Base-by-base conservation (phyloP, 2,329 filamentous ascomycete genomes). In the Scortechinia acanthostroma region DNA sequence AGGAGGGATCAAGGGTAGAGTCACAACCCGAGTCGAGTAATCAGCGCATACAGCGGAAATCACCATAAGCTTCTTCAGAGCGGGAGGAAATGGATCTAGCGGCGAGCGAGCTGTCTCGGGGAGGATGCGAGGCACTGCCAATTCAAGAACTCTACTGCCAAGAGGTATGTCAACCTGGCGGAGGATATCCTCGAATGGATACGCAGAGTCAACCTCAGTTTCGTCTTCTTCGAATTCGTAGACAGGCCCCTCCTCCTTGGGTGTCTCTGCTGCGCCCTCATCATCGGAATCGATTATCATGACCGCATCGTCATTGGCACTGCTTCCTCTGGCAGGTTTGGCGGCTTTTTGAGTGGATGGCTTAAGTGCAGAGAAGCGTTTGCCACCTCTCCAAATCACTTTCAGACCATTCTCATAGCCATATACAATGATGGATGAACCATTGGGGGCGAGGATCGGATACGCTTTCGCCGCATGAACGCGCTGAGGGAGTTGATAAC, bases 401-500 rank as follows among this genome's bases (percentile, higher is more conserved):
- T 71, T 69, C 17, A 84, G 51, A 4, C 80, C 80, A 43, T 64
- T 66, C 33, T 74, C 71, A 50, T 80, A 72, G 42, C 73, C 79
- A 51, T 79, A 80, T 13, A 83, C 53, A 43, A 82, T 65, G 47
- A 83, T 65, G 2, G 73, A 76, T 3, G 79, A 82, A 55, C 77
- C 77, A 58, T 83, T 83, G 20, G 76, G 71, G 16, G 77, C 68
- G 49, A 66, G 66, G 22, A 74, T 56, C 3, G 80, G 79, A 54
- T 83, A 83, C 50, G 73, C 63, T 55, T 70, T 68, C 14, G 76
- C 69, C 46, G 65, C 62, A 59, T 76, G 70, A 46, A 78, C 65
- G 53, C 76, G 74, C 55, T 77, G 72, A 17, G 74, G 69, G 22
- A 81, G 68, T 53, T 78, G 69, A 55, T 82, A 82, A 59, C 79